These are phyloP conservation scores for Vicia villosa DNA, from an alignment of 306 rosid genomes.

Conservation along the genomic window DNA sequence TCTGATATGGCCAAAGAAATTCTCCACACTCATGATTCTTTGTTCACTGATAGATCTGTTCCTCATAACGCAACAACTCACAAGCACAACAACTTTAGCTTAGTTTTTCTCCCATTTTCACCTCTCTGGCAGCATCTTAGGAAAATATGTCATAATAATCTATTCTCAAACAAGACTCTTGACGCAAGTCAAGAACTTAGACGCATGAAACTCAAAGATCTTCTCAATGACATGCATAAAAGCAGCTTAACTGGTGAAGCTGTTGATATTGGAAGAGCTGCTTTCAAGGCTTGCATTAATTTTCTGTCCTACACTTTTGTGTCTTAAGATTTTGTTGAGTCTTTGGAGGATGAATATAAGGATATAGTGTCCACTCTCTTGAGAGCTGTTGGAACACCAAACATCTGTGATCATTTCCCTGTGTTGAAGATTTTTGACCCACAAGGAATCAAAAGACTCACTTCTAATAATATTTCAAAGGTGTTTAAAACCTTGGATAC, in stretches of 20 bases:
- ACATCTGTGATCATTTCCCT: conserved; percentile 49
- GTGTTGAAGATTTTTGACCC: conserved; percentile 44
- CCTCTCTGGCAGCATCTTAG: conserved; percentile 39
- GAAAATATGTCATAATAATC: conserved; percentile 26
- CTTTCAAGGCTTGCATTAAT: conserved; percentile 44
- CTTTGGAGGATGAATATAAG: conserved; percentile 18
- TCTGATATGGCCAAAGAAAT: conserved; percentile 17
- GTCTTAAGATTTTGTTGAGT: conserved; percentile 45
- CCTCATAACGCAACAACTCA: conserved; percentile 2
- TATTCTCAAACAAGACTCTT: conserved; percentile 44
- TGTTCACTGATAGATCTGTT: conserved; percentile 32
- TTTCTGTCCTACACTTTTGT: conserved; percentile 47
- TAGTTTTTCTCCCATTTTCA: conserved; percentile 25
- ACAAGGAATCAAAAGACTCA: conserved; percentile 37
- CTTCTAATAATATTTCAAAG: conserved; percentile 22
- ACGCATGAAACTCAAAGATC: conserved; percentile 39
- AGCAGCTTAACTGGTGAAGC: conserved; percentile 28
- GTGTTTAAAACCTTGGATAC: conserved; percentile 16
- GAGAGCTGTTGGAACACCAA: conserved; percentile 45
- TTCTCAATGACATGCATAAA: conserved; percentile 29
- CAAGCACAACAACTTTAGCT: conserved; percentile 13
- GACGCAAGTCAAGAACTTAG: conserved; percentile 37
- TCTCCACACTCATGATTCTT: conserved; percentile 15
- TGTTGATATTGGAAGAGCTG: conserved; percentile 47
- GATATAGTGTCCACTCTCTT: conserved; percentile 34